Evolutionary conservation across 345 rosid species (phyloP).

Genomic region (Populus deltoides): DNA sequence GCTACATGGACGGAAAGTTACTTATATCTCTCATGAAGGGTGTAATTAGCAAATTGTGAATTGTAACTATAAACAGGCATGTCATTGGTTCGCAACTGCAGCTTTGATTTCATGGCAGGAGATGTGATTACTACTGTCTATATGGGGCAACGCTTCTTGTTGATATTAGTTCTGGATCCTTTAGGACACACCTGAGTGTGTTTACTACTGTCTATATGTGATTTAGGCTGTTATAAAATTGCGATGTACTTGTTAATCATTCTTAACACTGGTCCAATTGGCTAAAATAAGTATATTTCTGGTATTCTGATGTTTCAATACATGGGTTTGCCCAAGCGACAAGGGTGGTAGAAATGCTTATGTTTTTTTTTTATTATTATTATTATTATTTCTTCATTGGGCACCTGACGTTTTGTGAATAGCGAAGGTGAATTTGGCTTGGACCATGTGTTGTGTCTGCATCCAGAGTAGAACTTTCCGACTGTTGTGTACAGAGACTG

Average conservation of each 20-base stretch:
- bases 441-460: too few relatives aligned
- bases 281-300: background rate
- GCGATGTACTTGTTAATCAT: background rate
- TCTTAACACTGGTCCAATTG: background rate
- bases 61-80: conserved; percentile 23
- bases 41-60: conserved; percentile 20
- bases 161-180: background rate
- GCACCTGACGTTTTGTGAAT: too few relatives aligned
- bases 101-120: conserved; percentile 1
- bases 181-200: background rate
- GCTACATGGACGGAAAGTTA: conserved; percentile 11
- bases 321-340: background rate
- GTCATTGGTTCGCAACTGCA: conserved; percentile 12
- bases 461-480: too few relatives aligned
- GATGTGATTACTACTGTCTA: conserved; percentile 20
- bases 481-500: background rate
- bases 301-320: background rate
- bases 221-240: background rate
- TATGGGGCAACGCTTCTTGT: conserved; percentile 7
- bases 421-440: too few relatives aligned
- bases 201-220: background rate
- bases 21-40: conserved; percentile 12
- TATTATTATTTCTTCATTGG: too few relatives aligned
- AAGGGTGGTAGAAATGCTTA: background rate
- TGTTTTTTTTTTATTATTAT: too few relatives aligned